These are phyloP conservation scores for Leishmania tropica DNA, from an alignment of 208 protist genomes.

Conservation along the genomic window DNA sequence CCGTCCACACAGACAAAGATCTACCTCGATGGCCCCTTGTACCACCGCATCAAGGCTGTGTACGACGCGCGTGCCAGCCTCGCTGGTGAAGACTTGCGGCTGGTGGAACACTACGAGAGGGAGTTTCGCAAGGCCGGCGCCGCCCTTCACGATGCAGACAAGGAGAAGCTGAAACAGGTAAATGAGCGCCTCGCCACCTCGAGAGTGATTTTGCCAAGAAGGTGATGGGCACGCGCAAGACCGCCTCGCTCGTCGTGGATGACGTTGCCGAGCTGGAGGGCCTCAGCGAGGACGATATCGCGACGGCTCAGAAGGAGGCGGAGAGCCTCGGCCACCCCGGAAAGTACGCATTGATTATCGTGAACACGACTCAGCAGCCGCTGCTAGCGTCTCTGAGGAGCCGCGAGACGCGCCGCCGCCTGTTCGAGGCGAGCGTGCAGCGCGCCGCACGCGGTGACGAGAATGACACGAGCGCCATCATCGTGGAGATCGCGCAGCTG, in stretches of 20 bases:
- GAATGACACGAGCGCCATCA: slow-evolving; percentile 30
- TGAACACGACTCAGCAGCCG: slow-evolving; percentile 66
- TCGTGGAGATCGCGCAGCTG: slow-evolving; percentile 40
- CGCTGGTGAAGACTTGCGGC: slow-evolving; percentile 41
- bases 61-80: slow-evolving; percentile 36
- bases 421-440: slow-evolving; percentile 48
- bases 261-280: slow-evolving; percentile 46
- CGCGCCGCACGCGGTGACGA: slow-evolving; percentile 22
- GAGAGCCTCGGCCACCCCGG: slow-evolving; percentile 37
- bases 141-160: slow-evolving; percentile 28
- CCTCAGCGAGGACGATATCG: slow-evolving; percentile 39
- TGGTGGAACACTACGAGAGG: slow-evolving; percentile 45
- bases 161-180: slow-evolving; percentile 44
- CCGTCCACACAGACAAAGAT: slow-evolving; percentile 44
- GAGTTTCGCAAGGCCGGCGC: slow-evolving; percentile 49
- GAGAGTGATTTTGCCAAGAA: slow-evolving; percentile 37
- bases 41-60: slow-evolving; percentile 49
- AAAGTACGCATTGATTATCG: slow-evolving; percentile 48
- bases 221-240: slow-evolving; percentile 38
- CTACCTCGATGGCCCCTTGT: slow-evolving; percentile 51
- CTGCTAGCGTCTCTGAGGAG: slow-evolving; percentile 37
- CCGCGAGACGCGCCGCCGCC: slow-evolving; percentile 41
- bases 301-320: slow-evolving; percentile 32
- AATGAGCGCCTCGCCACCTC: slow-evolving; percentile 55
- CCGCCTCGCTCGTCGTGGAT: slow-evolving; percentile 37